These are phyloP conservation scores for Pseudonitzschia pungens DNA, from an alignment of 108 stramenopile species.

Conservation along the genomic window DNA sequence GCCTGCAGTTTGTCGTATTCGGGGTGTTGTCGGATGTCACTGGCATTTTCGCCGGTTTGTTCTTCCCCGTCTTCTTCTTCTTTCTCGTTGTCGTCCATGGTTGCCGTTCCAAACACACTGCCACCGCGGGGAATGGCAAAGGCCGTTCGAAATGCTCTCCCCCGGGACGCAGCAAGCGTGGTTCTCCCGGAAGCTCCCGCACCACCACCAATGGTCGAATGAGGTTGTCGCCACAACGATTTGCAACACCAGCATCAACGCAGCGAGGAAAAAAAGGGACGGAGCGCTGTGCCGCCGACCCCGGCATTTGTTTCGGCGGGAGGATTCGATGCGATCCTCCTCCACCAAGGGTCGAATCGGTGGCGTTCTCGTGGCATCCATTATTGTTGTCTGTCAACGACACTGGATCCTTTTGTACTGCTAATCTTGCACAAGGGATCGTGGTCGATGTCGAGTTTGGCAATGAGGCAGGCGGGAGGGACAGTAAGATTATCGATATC, in stretches of 20 bases:
- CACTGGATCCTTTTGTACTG: too few relatives aligned
- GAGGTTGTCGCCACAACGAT: background rate
- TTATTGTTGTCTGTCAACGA: background rate
- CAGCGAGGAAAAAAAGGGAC: background rate
- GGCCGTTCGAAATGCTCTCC: background rate
- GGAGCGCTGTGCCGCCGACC: background rate
- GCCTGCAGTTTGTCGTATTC: conserved; percentile 28
- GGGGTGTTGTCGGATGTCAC: conserved; percentile 26
- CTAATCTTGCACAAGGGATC: too few relatives aligned
- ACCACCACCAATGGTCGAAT: background rate
- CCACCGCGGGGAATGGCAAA: conserved; percentile 12
- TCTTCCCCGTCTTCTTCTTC: conserved; percentile 18
- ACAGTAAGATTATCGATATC: background rate
- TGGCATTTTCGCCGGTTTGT: background rate
- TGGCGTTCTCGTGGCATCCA: background rate
- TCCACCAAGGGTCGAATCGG: background rate
- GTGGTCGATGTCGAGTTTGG: too few relatives aligned
- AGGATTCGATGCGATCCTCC: background rate
- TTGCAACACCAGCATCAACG: background rate
- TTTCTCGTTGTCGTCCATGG: conserved; percentile 8
- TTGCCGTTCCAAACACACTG: background rate
- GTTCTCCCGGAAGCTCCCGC: background rate
- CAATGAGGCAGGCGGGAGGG: too few relatives aligned
- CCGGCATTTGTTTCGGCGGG: background rate
- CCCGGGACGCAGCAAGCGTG: background rate